Conservation (phyloP, 2,329 filamentous ascomycete species). For the Podosphaera aphanis region DNA sequence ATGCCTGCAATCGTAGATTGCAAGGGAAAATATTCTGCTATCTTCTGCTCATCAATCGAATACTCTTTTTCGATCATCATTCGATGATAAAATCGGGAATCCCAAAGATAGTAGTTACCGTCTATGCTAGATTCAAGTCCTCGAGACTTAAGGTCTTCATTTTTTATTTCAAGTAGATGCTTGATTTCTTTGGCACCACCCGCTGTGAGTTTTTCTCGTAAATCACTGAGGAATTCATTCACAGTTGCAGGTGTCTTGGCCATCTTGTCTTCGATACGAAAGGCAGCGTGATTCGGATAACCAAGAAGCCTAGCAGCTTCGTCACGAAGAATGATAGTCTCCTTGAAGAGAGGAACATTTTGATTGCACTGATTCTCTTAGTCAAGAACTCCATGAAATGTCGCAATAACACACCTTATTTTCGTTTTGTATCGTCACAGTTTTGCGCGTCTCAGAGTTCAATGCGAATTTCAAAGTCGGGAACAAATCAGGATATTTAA, state of each 20-base stretch:
- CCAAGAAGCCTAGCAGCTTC: constrained; percentile 56
- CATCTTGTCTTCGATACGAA: constrained; percentile 67
- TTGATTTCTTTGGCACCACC: constrained; percentile 49
- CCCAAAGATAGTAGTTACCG: constrained; percentile 61
- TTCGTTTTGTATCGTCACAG: constrained; percentile 50
- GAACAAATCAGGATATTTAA: constrained; percentile 68
- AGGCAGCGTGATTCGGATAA: constrained; percentile 53
- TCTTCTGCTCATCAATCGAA: constrained; percentile 54
- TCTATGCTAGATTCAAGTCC: constrained; percentile 30
- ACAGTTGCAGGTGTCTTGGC: constrained; percentile 53
- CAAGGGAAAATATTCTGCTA: constrained; percentile 68
- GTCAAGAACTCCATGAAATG: not conserved
- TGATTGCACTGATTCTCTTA: constrained; percentile 29
- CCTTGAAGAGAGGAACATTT: constrained; percentile 51
- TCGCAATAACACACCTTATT: constrained; percentile 34
- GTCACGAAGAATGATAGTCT: constrained; percentile 51
- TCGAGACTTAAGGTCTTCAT: constrained; percentile 37
- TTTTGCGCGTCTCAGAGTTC: constrained; percentile 42
- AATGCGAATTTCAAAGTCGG: constrained; percentile 56
- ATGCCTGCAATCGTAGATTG: constrained; percentile 51
- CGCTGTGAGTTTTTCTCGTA: constrained; percentile 40
- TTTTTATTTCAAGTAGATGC: constrained; percentile 51
- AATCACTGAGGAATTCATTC: constrained; percentile 46
- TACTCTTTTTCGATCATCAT: constrained; percentile 63
- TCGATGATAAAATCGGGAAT: constrained; percentile 57